Evolutionary conservation across 768 basidiomycete genomes (phyloP).

Genomic region (Strobilomyces confusus): DNA sequence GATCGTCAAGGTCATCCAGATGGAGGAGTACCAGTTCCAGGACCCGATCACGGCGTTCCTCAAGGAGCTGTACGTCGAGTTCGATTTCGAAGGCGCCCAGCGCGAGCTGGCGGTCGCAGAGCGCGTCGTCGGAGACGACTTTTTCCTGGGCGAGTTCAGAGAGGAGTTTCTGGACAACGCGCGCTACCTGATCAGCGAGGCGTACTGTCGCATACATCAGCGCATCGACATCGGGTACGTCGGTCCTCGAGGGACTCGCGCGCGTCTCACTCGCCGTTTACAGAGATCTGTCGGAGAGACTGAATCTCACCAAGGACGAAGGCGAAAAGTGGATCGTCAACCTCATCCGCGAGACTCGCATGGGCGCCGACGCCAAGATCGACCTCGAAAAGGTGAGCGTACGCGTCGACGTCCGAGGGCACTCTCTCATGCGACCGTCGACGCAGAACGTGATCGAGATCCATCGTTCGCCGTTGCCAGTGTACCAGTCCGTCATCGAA

Average conservation of each 20-base stretch:
- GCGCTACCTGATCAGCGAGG: slow-evolving; percentile 92
- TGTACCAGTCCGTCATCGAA: slow-evolving; percentile 93
- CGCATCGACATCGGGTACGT: slow-evolving; percentile 80
- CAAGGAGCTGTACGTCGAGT: slow-evolving; percentile 90
- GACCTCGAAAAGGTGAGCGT: slow-evolving; percentile 82
- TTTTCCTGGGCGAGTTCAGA: slow-evolving; percentile 87
- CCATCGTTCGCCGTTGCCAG: slow-evolving; percentile 80
- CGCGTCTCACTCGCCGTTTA: background rate
- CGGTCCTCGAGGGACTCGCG: background rate
- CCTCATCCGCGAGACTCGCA: slow-evolving; percentile 93
- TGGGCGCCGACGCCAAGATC: slow-evolving; percentile 97
- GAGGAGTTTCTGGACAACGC: slow-evolving; percentile 98
- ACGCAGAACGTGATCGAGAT: slow-evolving; percentile 95
- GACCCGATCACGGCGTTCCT: slow-evolving; percentile 94
- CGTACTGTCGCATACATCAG: slow-evolving; percentile 96
- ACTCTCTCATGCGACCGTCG: slow-evolving; percentile 8
- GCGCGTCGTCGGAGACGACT: slow-evolving; percentile 83
- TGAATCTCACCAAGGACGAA: slow-evolving; percentile 91
- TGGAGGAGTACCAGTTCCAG: slow-evolving; percentile 93
- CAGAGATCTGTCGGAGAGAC: slow-evolving; percentile 87
- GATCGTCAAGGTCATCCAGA: slow-evolving; percentile 89
- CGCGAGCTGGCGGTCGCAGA: slow-evolving; percentile 73
- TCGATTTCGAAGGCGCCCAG: slow-evolving; percentile 95
- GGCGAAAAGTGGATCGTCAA: slow-evolving; percentile 99
- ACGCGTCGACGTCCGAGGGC: background rate